A percentile compares a stretch with the other conserved stretches of the same genome.
Evolutionary conservation across 352 stramenopile species (phyloP).

Genomic region (Phytopythium delawarense): DNA sequence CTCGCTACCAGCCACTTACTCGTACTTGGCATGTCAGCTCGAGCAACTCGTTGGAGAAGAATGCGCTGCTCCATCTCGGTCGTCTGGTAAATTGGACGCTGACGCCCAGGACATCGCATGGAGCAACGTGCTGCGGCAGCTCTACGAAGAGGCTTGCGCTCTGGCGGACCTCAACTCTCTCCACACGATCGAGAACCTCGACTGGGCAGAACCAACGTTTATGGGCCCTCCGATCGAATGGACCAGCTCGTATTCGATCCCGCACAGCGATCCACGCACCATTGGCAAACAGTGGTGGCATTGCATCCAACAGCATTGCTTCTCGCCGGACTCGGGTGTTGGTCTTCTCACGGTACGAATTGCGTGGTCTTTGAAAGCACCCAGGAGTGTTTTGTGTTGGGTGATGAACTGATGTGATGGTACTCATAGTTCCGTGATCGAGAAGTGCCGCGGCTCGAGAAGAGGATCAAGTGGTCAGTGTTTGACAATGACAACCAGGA

Average conservation of each 20-base stretch:
- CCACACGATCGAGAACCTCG: background rate
- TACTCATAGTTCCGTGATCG: background rate
- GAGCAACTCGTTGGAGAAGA: background rate
- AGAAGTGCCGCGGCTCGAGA: background rate
- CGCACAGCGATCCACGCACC: background rate
- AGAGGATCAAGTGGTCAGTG: background rate
- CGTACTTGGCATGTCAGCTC: background rate
- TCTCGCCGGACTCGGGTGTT: background rate
- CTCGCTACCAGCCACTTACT: too few relatives aligned
- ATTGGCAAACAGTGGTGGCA: background rate
- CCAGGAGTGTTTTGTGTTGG: too few relatives aligned
- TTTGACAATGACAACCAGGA: background rate
- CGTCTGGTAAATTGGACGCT: background rate
- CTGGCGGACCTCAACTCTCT: background rate
- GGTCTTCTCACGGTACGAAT: background rate
- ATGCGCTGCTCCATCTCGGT: background rate
- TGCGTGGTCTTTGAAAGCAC: background rate
- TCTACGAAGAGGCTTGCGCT: background rate
- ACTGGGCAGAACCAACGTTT: background rate
- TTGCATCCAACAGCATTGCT: background rate
- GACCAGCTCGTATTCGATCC: slow-evolving; percentile 1
- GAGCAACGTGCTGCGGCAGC: background rate
- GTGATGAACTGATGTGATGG: background rate
- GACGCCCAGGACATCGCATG: background rate
- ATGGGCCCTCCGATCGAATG: background rate